Conservation (phyloP, 1,284 basidiomycete genomes). For the Bothia castanella region DNA sequence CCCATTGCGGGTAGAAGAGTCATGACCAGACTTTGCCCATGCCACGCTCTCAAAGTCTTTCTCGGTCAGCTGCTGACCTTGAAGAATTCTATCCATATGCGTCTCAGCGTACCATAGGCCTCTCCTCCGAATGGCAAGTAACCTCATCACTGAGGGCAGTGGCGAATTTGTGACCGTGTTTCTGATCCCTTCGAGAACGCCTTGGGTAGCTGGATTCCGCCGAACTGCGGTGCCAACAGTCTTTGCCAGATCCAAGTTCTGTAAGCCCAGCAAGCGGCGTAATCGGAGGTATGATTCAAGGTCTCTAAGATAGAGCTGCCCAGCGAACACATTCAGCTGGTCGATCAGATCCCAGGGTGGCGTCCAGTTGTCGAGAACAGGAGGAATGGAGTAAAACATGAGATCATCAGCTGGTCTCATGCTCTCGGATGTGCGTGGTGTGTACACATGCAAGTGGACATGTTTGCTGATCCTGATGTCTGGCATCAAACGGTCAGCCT, state of each 20-base stretch:
- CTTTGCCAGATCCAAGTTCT: no score
- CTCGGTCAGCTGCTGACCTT: neutral
- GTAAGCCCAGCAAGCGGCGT: conserved; percentile 1
- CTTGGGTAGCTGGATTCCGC: neutral
- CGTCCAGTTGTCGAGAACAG: neutral
- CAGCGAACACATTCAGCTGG: conserved; percentile 36
- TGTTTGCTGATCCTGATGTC: conserved; percentile 31
- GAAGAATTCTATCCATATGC: neutral
- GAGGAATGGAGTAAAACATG: conserved; percentile 34
- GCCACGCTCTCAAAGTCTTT: conserved; percentile 8
- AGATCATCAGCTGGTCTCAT: conserved; percentile 40
- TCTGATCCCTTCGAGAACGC: neutral
- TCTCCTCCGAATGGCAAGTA: neutral
- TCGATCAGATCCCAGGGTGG: conserved; percentile 1
- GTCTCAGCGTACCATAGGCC: neutral
- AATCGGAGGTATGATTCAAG: conserved; percentile 23
- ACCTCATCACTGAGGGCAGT: neutral
- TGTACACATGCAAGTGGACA: conserved; percentile 41
- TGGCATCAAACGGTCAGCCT: conserved; percentile 40
- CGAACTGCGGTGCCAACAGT: neutral
- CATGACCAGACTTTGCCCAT: no score
- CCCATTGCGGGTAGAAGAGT: no score
- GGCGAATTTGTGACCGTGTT: neutral
- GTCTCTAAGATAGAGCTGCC: conserved; percentile 21
- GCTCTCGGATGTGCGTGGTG: conserved; percentile 33